Evolutionary conservation across 257 asterid species (phyloP), one percentile per base, ranked within the genome.

Genomic region (Nicotiana benthamiana): DNA sequence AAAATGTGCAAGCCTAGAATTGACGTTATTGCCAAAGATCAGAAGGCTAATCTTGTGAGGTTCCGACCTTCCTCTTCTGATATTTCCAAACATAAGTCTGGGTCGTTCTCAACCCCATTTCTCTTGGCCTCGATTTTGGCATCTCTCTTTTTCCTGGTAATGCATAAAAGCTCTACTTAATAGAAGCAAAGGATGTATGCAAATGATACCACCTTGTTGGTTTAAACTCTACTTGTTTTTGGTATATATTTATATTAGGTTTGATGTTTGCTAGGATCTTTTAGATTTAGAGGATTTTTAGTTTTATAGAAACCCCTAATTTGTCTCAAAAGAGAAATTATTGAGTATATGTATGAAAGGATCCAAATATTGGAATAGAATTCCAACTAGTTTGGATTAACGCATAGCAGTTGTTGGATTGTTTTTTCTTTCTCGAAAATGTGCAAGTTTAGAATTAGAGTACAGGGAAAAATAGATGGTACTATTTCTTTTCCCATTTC

Each of bases 91-190:
- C 97, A 93, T 68, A 89, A 86, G 83, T 89, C 94, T 51, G 97
- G 97, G 8, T 93, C 97, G 94, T 75, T 93, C 52, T 93, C 74
- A 74, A 95, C 80, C 98, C 97, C 24, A 82, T 95, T 85, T 84
- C 91, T 43, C 75, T 89, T 75, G 93, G 94, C 67, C 82, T 83
- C 46, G 82, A 88, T 34, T 68, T 82, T 52, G 88, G 83, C 12
- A 84, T 91, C 75, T 70, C 16, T 34, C 46, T 28, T 26, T 17
- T n/a, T 34, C 18, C n/a, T 8, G 24, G 77, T 75, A 4, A 16
- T 51, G 36, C 36, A 24, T 26, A 62, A 11, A 62, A 26, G n/a
- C 12, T 9, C 18, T 12, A 61, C 26, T 13, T 11, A 9, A 61
- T 24, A 61, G 16, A 61, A 61, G 34, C 34, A 61, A 61, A 61